Base-by-base conservation (phyloP, 805 yeast genomes). In the Candida tammaniensis region DNA sequence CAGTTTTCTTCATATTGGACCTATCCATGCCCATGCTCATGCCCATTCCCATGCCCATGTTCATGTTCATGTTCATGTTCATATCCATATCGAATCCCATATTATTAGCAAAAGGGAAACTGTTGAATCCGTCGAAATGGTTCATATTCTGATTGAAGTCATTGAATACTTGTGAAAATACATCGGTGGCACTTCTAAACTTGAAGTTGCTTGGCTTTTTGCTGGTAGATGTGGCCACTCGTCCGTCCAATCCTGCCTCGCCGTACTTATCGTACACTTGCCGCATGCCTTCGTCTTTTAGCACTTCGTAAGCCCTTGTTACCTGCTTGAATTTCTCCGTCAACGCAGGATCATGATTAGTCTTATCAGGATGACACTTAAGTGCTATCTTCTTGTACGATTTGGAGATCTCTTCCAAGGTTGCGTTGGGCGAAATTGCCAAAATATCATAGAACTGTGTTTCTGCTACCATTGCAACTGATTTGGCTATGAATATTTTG, bases 311-410 rank as follows among this genome's bases (percentile, higher is more conserved):
- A 0, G 91, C 89, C 30, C 70, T 68, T 2, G 81, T 75, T 25
- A 82, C 67, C 34, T 72, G 75, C 57, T 79, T 79, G 59, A 82
- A 85, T 40, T 57, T 61, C 38, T 68, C 70, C 4, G 77, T 74
- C 24, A 74, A 63, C 18, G 60, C 68, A 5, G 72, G 74, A 12
- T 74, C 57, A 42, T 67, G 73, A 37, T 64, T 63, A 14, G 76
- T 75, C 46, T 76, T 75, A 51, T 82, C 89, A 1, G 89, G 89
- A 51, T 82, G 89, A 49, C 68, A 74, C 47, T 64, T 64, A 31
- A 74, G 49, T 2, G 79, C 75, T 35, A 54, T 51, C 33, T 54
- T 59, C 35, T 60, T 61, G 34, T 63, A 61, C 0, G 65, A 49
- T 17, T 48, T 51, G 8, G 65, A 47, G 19, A 67, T 65, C 35